phyloP scores from a whole-genome alignment of 2,329 filamentous ascomycete genomes.

The Sarocladium oryzae region DNA sequence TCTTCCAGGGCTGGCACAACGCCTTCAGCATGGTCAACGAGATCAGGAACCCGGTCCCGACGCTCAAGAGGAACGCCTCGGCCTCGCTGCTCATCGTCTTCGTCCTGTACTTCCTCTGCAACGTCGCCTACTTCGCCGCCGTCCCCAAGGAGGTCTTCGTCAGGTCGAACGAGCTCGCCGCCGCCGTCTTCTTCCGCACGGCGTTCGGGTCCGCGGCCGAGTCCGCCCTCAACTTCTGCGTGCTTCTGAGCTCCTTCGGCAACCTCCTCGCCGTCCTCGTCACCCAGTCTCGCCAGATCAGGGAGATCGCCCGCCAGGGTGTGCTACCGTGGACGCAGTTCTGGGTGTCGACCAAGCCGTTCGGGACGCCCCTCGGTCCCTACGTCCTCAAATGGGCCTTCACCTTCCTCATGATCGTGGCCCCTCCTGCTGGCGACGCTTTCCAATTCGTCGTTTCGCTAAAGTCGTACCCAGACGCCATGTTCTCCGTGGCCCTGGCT shows the following conservation, averaged over 20 bases:
- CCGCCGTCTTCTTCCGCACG: constrained; percentile 51
- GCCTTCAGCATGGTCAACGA: constrained; percentile 58
- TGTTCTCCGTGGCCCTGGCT: constrained; percentile 52
- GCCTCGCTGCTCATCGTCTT: constrained; percentile 45
- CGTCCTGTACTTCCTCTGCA: constrained; percentile 50
- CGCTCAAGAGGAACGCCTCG: constrained; percentile 43
- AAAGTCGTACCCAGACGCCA: constrained; percentile 47
- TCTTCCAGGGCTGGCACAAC: constrained; percentile 51
- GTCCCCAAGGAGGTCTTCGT: constrained; percentile 49
- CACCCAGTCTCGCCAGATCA: constrained; percentile 48
- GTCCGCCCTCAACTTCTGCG: constrained; percentile 49
- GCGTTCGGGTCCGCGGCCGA: constrained; percentile 48
- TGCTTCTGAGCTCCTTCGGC: constrained; percentile 51
- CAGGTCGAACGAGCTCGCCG: constrained; percentile 45
- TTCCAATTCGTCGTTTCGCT: constrained; percentile 59
- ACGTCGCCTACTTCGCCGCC: constrained; percentile 55
- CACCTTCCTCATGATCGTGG: constrained; percentile 54
- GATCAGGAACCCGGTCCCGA: constrained; percentile 52
- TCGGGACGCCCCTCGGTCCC: constrained; percentile 55
- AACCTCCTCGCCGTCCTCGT: constrained; percentile 52
- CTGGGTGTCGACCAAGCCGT: constrained; percentile 57
- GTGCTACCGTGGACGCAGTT: constrained; percentile 53
- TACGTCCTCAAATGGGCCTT: constrained; percentile 51
- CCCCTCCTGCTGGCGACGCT: constrained; percentile 55
- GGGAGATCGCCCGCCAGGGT: constrained; percentile 56